These are phyloP conservation scores for Sporothrix brasiliensis DNA, from an alignment of 2,329 filamentous ascomycete species.

Conservation along the genomic window DNA sequence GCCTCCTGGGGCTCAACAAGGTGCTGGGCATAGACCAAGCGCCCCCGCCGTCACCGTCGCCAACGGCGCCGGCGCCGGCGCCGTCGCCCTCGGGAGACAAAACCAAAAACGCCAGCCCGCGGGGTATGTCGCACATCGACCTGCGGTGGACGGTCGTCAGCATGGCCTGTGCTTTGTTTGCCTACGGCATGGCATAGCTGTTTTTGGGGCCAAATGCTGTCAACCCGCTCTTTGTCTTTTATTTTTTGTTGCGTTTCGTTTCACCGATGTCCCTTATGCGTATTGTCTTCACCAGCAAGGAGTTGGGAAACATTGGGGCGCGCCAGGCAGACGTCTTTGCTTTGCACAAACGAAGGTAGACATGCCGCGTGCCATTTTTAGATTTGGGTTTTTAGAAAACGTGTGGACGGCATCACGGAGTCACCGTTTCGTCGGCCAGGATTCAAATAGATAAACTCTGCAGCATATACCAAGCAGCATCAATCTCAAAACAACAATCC, in stretches of 20 bases:
- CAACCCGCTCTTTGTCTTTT: no score
- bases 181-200: conserved; percentile 33
- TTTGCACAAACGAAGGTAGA: background rate
- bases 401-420: background rate
- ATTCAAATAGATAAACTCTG: background rate
- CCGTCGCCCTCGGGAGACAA: conserved; percentile 18
- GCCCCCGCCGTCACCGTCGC: background rate
- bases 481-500: background rate
- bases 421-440: background rate
- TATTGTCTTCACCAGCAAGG: conserved; percentile 21
- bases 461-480: background rate
- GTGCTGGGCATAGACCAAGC: background rate
- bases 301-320: conserved; percentile 21
- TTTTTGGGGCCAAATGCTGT: background rate
- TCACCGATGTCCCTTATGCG: background rate
- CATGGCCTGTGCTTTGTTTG: conserved; percentile 26
- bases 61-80: conserved; percentile 24
- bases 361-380: background rate
- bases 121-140: conserved; percentile 28
- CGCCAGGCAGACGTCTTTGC: background rate
- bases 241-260: background rate
- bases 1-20: conserved; percentile 49
- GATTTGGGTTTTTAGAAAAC: background rate
- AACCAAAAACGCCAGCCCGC: conserved; percentile 33
- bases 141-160: conserved; percentile 29